phyloP scores from a whole-genome alignment of 2,329 filamentous ascomycete species.

The Ambrosiella xylebori region DNA sequence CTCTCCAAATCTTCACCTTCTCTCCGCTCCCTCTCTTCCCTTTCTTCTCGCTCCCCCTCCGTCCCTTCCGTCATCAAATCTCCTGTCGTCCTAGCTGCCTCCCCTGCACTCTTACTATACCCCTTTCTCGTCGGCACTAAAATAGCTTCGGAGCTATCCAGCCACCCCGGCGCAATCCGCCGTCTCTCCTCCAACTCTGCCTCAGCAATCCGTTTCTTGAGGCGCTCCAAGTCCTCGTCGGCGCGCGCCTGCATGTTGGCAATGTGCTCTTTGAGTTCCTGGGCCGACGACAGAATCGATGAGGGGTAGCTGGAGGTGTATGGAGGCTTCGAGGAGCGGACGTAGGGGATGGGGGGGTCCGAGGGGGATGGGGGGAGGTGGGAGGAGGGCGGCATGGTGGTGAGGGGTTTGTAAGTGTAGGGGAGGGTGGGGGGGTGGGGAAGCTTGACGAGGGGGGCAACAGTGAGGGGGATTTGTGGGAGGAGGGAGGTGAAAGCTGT shows the following conservation, averaged over 20 bases:
- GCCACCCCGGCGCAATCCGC: slow-evolving; percentile 61
- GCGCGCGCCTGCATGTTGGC: slow-evolving; percentile 51
- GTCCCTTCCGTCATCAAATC: slow-evolving; percentile 13
- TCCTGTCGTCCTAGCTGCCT: background rate
- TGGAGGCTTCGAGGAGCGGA: slow-evolving; percentile 19
- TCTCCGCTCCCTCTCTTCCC: slow-evolving; percentile 1
- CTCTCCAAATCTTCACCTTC: slow-evolving; percentile 4
- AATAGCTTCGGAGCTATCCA: slow-evolving; percentile 47
- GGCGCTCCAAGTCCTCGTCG: slow-evolving; percentile 45
- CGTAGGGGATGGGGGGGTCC: slow-evolving; percentile 7
- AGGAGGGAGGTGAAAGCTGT: slow-evolving; percentile 69
- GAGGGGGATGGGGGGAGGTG: slow-evolving; percentile 20
- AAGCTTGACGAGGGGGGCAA: slow-evolving; percentile 84
- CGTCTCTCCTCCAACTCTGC: slow-evolving; percentile 65
- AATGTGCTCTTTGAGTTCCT: slow-evolving; percentile 60
- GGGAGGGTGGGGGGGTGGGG: slow-evolving; percentile 87
- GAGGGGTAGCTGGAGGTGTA: slow-evolving; percentile 81
- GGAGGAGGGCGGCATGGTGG: slow-evolving; percentile 46
- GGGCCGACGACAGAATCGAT: slow-evolving; percentile 69
- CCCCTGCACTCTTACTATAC: slow-evolving; percentile 16
- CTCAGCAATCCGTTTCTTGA: slow-evolving; percentile 48
- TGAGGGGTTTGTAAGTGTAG: slow-evolving; percentile 71
- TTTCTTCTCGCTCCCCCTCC: slow-evolving; percentile 28
- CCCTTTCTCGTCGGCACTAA: background rate
- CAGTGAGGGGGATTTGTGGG: slow-evolving; percentile 79